Evolutionary conservation across 371 early-diverging fungal genomes (phyloP).

Genomic region (Dinochytrium kinnereticum): DNA sequence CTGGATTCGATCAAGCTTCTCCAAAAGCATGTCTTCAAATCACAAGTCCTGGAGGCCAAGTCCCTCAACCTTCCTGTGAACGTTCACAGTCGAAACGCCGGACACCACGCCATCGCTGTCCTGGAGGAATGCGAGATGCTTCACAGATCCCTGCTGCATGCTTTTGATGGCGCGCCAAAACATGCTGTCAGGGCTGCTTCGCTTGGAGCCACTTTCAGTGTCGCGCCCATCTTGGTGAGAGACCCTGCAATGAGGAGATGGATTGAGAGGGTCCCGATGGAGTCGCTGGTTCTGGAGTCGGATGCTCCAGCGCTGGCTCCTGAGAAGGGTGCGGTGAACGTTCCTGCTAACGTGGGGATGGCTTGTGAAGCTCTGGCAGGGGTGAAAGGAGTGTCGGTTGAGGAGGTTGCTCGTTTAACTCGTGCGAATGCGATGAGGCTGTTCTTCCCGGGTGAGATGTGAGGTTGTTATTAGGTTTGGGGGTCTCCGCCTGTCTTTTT

Average conservation of each 20-base stretch:
- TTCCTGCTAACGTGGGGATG: constrained; percentile 54
- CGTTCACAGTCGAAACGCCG: constrained; percentile 74
- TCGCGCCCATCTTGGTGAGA: constrained; percentile 64
- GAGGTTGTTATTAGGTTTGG: too few species aligned
- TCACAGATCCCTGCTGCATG: constrained; percentile 62
- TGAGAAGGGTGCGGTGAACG: constrained; percentile 62
- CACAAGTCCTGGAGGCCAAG: constrained; percentile 61
- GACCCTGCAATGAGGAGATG: constrained; percentile 56
- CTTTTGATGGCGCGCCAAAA: constrained; percentile 66
- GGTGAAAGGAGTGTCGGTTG: constrained; percentile 59
- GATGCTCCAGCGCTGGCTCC: constrained; percentile 74
- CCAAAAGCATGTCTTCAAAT: constrained; percentile 62
- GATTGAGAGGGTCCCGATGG: constrained; percentile 58
- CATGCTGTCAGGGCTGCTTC: constrained; percentile 56
- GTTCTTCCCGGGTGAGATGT: too few species aligned
- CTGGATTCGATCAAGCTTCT: constrained; percentile 44
- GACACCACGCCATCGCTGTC: constrained; percentile 67
- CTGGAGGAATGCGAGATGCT: constrained; percentile 59
- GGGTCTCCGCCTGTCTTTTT: too few species aligned
- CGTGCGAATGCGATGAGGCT: constrained; percentile 55
- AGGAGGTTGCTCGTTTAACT: constrained; percentile 54
- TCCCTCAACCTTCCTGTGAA: constrained; percentile 63
- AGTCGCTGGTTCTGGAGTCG: constrained; percentile 66
- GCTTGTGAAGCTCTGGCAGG: constrained; percentile 60
- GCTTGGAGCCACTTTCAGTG: constrained; percentile 54